Conservation (phyloP, 192 early-diverging fungal species). For the Martensiomyces pterosporus region DNA sequence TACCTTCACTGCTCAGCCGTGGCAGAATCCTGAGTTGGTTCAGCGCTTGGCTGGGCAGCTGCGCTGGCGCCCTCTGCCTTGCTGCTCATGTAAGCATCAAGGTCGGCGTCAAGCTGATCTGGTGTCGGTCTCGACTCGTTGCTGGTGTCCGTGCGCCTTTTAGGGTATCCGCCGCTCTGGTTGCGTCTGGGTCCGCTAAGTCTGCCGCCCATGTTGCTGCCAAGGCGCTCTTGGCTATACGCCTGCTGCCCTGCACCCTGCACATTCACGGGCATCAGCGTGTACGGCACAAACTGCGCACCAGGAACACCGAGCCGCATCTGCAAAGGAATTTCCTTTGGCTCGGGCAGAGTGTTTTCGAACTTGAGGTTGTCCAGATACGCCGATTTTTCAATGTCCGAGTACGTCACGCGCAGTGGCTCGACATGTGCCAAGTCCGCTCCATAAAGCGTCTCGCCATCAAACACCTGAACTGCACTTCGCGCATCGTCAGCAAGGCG, state of each 20-base stretch:
- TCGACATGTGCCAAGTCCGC: conserved; percentile 11
- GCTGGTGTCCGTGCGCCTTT: not conserved
- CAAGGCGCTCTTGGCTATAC: not conserved
- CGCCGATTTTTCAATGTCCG: conserved; percentile 7
- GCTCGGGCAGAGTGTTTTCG: conserved; percentile 23
- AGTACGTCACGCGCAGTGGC: conserved; percentile 27
- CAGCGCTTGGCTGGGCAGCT: too few species aligned
- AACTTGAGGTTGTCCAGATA: conserved; percentile 30
- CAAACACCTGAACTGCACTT: conserved; percentile 45
- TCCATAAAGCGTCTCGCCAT: conserved; percentile 40
- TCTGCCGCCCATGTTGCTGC: not conserved
- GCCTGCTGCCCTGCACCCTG: not conserved
- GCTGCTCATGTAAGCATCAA: conserved; percentile 42
- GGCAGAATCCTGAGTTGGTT: too few species aligned
- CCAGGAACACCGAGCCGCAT: conserved; percentile 17
- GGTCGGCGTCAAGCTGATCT: conserved; percentile 43
- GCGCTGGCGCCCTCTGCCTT: not conserved
- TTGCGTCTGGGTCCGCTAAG: conserved; percentile 3
- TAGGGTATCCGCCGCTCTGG: conserved; percentile 6
- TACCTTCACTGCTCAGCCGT: too few species aligned
- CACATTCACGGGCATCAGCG: not conserved
- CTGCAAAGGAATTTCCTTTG: conserved; percentile 6
- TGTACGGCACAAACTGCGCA: not conserved
- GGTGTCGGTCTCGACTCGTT: conserved; percentile 8
- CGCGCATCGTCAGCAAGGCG: conserved; percentile 37